These are phyloP conservation scores for Tillandsia leiboldiana DNA, from an alignment of 176 grass and related monocot species.

Conservation along the genomic window DNA sequence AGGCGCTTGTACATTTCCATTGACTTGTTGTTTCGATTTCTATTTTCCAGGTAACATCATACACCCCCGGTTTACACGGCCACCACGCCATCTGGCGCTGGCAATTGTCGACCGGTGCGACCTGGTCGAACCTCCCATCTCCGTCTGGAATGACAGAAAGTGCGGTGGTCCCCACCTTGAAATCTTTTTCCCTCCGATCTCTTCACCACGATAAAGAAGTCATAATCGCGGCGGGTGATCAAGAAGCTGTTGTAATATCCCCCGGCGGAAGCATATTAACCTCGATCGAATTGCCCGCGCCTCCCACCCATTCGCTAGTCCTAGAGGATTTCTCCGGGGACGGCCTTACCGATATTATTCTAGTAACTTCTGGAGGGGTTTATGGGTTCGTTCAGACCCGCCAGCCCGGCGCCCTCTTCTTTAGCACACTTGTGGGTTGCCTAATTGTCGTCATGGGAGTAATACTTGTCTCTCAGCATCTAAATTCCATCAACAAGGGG, in stretches of 20 bases:
- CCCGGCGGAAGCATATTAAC: conserved; percentile 55
- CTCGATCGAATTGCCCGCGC: conserved; percentile 57
- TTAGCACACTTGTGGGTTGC: conserved; percentile 83
- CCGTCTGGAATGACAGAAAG: conserved; percentile 85
- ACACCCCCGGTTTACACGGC: conserved; percentile 63
- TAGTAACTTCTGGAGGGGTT: conserved; percentile 56
- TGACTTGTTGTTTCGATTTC: not conserved
- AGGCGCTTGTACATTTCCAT: no score
- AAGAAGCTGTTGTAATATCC: conserved; percentile 79
- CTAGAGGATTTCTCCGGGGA: conserved; percentile 82
- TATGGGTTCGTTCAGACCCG: conserved; percentile 81
- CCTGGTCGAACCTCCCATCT: conserved; percentile 95
- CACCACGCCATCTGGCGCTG: conserved; percentile 81
- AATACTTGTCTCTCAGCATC: conserved; percentile 77
- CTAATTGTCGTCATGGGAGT: conserved; percentile 82
- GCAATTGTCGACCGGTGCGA: conserved; percentile 79
- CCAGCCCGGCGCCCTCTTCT: conserved; percentile 88
- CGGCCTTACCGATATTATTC: conserved; percentile 64
- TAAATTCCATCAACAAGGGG: conserved; percentile 43
- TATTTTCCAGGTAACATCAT: conserved; percentile 61
- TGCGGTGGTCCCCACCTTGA: conserved; percentile 76
- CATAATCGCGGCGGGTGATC: conserved; percentile 69
- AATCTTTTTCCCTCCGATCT: conserved; percentile 45
- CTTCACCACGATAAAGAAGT: conserved; percentile 42
- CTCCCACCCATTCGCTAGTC: conserved; percentile 55